These are phyloP conservation scores for Ogataea kodamae DNA, from an alignment of 805 yeast species.

Conservation along the genomic window DNA sequence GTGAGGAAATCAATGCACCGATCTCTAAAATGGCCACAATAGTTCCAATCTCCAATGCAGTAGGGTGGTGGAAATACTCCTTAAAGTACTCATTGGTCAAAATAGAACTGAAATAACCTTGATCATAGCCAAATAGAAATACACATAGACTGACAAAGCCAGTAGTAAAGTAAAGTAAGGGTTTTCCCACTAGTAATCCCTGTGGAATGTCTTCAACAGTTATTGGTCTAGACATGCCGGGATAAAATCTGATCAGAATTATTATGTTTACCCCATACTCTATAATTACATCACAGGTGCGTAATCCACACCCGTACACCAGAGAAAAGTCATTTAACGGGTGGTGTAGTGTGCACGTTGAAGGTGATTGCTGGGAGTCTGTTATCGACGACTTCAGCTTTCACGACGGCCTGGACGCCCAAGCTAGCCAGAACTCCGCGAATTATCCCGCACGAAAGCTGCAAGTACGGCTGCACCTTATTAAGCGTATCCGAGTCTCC, in stretches of 20 bases:
- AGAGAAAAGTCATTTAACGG: slow-evolving; percentile 5
- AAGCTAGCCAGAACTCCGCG: slow-evolving; percentile 68
- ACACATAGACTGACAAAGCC: slow-evolving; percentile 61
- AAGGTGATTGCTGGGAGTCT: slow-evolving; percentile 68
- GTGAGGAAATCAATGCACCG: slow-evolving; percentile 79
- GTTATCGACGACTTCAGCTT: slow-evolving; percentile 50
- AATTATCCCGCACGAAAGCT: slow-evolving; percentile 75
- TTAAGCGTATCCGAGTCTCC: slow-evolving; percentile 43
- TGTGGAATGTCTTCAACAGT: slow-evolving; percentile 27
- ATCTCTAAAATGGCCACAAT: slow-evolving; percentile 86
- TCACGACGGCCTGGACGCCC: slow-evolving; percentile 63
- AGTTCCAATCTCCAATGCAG: slow-evolving; percentile 72
- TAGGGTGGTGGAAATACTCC: slow-evolving; percentile 67
- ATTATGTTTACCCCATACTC: slow-evolving; percentile 10
- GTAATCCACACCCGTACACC: slow-evolving; percentile 10
- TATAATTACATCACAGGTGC: slow-evolving; percentile 1
- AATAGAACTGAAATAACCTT: slow-evolving; percentile 89
- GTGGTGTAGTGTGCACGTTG: slow-evolving; percentile 54
- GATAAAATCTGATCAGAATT: slow-evolving; percentile 1
- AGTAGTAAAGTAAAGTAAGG: slow-evolving; percentile 41
- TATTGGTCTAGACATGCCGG: slow-evolving; percentile 18
- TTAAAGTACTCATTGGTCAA: slow-evolving; percentile 70
- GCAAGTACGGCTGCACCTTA: slow-evolving; percentile 48
- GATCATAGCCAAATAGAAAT: slow-evolving; percentile 75
- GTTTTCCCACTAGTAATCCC: slow-evolving; percentile 31